Evolutionary conservation across 345 rosid genomes (phyloP).

Genomic region (Corchorus olitorius): DNA sequence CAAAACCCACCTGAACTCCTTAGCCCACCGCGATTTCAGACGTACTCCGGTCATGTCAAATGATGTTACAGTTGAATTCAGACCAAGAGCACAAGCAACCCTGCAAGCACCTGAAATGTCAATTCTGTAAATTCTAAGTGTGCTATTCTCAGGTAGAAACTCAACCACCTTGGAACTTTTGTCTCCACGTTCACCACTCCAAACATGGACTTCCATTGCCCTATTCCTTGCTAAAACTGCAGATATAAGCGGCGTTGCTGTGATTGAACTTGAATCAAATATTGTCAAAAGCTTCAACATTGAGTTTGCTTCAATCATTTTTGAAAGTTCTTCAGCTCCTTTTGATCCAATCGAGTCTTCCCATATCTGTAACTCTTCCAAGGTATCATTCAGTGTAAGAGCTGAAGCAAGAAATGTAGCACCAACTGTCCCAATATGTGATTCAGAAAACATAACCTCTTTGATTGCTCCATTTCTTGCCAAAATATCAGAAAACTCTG

Average conservation of each 20-base stretch:
- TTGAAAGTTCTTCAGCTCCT: conserved; percentile 92
- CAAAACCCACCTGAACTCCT: conserved; percentile 81
- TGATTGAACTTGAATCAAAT: conserved; percentile 64
- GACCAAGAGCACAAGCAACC: conserved; percentile 77
- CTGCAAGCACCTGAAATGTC: conserved; percentile 72
- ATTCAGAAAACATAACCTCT: conserved; percentile 63
- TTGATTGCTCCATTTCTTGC: conserved; percentile 59
- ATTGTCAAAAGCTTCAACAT: conserved; percentile 70
- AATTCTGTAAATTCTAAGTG: conserved; percentile 66
- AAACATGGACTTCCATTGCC: conserved; percentile 77
- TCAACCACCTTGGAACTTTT: conserved; percentile 78
- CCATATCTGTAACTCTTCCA: conserved; percentile 96
- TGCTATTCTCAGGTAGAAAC: conserved; percentile 67
- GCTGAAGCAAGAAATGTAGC: conserved; percentile 69
- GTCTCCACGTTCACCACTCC: conserved; percentile 67
- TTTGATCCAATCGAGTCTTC: conserved; percentile 89
- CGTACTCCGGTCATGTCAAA: conserved; percentile 78
- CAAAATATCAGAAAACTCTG: conserved; percentile 55
- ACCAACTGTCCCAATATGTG: conserved; percentile 55
- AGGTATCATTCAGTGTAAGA: conserved; percentile 59
- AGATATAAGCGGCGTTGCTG: conserved; percentile 84
- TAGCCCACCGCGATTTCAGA: conserved; percentile 80
- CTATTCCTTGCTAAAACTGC: conserved; percentile 87
- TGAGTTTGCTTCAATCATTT: conserved; percentile 90
- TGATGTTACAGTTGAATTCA: conserved; percentile 75